Conservation (phyloP, 2,329 filamentous ascomycete species). For the Cladosporium sp. region DNA sequence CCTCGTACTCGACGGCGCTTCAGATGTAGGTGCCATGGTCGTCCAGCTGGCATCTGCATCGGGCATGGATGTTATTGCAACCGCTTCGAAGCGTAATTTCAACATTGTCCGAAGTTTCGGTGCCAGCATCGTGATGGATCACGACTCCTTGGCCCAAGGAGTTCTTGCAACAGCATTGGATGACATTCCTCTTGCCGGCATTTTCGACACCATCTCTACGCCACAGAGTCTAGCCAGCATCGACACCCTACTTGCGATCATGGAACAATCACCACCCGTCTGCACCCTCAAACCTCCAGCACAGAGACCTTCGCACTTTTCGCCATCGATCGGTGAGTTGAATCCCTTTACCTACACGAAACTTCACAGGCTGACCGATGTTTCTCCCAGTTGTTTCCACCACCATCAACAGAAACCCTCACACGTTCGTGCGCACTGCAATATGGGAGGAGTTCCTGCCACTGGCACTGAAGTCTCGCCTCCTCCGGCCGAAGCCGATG, state of each 20-base stretch:
- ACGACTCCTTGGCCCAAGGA: conserved; percentile 20
- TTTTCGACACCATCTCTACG: conserved; percentile 25
- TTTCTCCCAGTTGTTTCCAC: neutral
- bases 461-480: neutral
- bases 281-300: neutral
- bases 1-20: conserved; percentile 41
- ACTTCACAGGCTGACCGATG: neutral
- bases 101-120: conserved; percentile 19
- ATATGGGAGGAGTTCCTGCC: neutral
- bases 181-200: conserved; percentile 31
- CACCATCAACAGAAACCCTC: neutral
- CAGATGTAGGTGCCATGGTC: conserved; percentile 21
- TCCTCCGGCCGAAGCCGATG: neutral
- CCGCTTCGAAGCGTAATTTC: conserved; percentile 24
- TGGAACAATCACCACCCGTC: neutral
- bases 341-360: neutral
- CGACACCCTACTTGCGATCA: neutral
- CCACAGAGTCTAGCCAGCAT: neutral
- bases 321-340: neutral
- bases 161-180: conserved; percentile 24
- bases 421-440: neutral
- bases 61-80: conserved; percentile 23
- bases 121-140: conserved; percentile 23
- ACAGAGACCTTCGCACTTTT: neutral
- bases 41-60: conserved; percentile 26